Base-by-base conservation (phyloP, 306 rosid species). In the Vigna nakashimae region DNA sequence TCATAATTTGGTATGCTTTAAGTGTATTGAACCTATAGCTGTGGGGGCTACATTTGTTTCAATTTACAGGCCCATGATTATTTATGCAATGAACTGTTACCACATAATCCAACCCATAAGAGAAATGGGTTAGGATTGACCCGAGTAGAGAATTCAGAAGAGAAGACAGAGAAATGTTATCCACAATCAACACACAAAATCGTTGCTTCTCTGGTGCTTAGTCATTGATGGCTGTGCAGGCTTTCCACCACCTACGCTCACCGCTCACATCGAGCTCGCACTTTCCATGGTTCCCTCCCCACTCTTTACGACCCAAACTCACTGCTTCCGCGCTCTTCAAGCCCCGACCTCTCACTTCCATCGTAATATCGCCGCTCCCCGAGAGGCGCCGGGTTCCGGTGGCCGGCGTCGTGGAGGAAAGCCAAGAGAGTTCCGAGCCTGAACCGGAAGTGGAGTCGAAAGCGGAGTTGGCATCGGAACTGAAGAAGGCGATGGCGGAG, bases 401-500 rank as follows among this genome's bases (percentile, higher is more conserved):
- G 60, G 6, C 74, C 65, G 80, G 59, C 36, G 93, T 85, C 46
- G 85, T 84, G 26, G 92, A 89, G 14, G 95, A 95, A 42, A 84
- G 88, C 80, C 83, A 82, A 56, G 89, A 84, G 46, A 85, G 50
- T n/a, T 69, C 91, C 1, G 89, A 90, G 20, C 12, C 86, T 2
- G 80, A 82, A 45, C 10, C 87, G 9, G 78, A 83, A 67, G 32
- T 78, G 9, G 86, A 71, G 55, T 9, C 82, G 8, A 56, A 79
- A 5, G 55, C 82, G 16, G 46, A 42, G 46, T 42, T 42, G 13
- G 46, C 46, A 42, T 73, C 87, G 75, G 93, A 90, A 63, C 85
- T 95, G 58, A 92, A 87, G 92, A 86, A 84, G 88, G 96, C 91
- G 7, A 88, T 90, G 93, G 84, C 83, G 80, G 87, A 89, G 85